Evolutionary conservation across 202 grass and related monocot species (phyloP).

Genomic region (Bolboschoenoplectus hybrid): DNA sequence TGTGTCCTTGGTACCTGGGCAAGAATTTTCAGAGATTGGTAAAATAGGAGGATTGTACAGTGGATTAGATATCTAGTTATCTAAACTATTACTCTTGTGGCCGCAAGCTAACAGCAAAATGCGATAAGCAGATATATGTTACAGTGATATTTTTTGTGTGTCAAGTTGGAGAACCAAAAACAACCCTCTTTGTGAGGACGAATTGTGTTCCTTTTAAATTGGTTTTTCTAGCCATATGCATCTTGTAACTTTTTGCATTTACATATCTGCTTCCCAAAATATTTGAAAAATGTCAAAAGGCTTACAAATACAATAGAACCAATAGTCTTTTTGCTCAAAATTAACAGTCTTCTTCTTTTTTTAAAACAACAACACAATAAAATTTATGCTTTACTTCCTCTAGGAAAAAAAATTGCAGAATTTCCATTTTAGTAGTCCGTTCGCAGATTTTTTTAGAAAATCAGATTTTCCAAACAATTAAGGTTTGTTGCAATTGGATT

Average conservation of each 20-base stretch:
- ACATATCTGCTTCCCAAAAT: background rate
- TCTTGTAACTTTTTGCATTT: background rate
- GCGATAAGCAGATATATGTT: background rate
- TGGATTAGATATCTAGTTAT: background rate
- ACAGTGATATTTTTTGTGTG: background rate
- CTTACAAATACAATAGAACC: background rate
- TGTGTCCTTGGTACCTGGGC: conserved; percentile 69
- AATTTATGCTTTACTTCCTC: background rate
- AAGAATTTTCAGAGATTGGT: conserved; percentile 21
- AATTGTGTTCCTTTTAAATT: conserved; percentile 11
- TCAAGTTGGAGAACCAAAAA: background rate
- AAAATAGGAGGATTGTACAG: background rate
- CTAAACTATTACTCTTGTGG: background rate
- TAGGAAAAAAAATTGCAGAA: background rate
- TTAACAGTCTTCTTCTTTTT: background rate
- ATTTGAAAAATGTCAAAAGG: background rate
- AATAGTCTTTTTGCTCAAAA: background rate
- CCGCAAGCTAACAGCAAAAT: background rate
- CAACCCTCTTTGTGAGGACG: background rate
- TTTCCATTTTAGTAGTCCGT: background rate
- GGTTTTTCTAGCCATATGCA: background rate
- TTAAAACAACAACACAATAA: background rate
- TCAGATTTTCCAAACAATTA: background rate
- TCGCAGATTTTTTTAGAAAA: background rate
- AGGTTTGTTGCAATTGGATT: background rate